Evolutionary conservation across 441 rosid genomes (phyloP).

Genomic region (Corymbia calophylla): DNA sequence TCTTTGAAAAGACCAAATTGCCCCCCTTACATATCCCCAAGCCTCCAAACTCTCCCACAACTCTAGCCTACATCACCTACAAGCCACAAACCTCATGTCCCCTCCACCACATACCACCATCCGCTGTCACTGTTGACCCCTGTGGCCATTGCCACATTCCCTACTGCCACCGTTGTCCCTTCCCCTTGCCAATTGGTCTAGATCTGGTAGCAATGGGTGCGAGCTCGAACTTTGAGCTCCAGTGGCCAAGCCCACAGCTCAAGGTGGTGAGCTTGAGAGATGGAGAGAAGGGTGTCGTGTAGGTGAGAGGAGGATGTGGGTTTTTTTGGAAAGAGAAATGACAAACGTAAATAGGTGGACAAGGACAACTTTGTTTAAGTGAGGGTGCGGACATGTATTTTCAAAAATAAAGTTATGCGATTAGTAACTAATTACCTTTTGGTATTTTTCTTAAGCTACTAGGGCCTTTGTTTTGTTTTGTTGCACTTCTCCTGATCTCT

Average conservation of each 20-base stretch:
- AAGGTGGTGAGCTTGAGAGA: not conserved
- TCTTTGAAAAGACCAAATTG: not conserved
- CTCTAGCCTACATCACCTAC: not conserved
- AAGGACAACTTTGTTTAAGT: not conserved
- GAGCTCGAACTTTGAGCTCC: not conserved
- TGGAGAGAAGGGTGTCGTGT: not conserved
- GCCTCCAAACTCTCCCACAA: not conserved
- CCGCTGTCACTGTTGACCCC: not conserved
- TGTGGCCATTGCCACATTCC: not conserved
- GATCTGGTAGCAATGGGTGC: not conserved
- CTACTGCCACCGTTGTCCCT: not conserved
- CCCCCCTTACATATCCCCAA: not conserved
- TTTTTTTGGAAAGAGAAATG: not conserved
- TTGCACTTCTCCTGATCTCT: not conserved
- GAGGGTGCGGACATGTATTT: not conserved
- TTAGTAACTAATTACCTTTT: not conserved
- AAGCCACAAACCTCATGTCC: not conserved
- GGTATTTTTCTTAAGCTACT: not conserved
- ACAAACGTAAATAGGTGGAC: not conserved
- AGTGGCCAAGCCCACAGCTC: not conserved
- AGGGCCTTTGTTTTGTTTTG: not conserved
- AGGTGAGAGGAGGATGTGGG: not conserved
- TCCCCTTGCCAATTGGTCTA: not conserved
- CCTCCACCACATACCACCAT: not conserved
- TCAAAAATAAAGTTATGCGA: not conserved